Evolutionary conservation across 2,329 filamentous ascomycete species (phyloP).

Genomic region (Fusarium duplospermum): DNA sequence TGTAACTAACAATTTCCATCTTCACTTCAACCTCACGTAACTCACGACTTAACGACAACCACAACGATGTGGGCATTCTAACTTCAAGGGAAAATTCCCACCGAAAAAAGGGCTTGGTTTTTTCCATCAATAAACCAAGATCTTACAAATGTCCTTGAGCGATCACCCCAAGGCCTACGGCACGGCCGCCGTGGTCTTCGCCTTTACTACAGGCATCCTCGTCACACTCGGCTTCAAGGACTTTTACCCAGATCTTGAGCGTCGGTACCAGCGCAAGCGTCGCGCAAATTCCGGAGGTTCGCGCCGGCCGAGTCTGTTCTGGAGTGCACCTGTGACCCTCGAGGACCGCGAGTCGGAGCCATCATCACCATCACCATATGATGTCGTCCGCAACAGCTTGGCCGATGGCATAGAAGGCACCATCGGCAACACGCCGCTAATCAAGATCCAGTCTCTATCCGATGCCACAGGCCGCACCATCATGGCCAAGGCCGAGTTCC

Average conservation of each 20-base stretch:
- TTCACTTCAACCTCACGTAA: conserved; percentile 6
- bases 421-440: conserved; percentile 92
- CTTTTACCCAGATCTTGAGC: conserved; percentile 79
- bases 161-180: conserved; percentile 72
- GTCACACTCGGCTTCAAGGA: conserved; percentile 84
- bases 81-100: conserved; percentile 5
- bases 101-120: not conserved
- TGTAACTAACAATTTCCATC: conserved; percentile 7
- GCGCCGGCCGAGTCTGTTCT: conserved; percentile 59
- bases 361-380: conserved; percentile 36
- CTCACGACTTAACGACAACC: not conserved
- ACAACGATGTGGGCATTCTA: conserved; percentile 29
- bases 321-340: conserved; percentile 62
- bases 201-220: conserved; percentile 82
- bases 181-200: conserved; percentile 73
- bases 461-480: conserved; percentile 90
- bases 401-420: conserved; percentile 87
- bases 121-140: conserved; percentile 3
- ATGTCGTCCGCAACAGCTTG: conserved; percentile 53
- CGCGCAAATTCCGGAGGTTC: conserved; percentile 36
- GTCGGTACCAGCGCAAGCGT: conserved; percentile 65
- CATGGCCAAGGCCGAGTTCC: conserved; percentile 93
- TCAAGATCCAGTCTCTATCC: conserved; percentile 87
- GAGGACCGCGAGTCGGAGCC: conserved; percentile 64
- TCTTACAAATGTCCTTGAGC: conserved; percentile 65